Evolutionary conservation across 169 alveolate species (phyloP), one percentile per base, ranked within the genome.

Genomic region (Fabrea salina): DNA sequence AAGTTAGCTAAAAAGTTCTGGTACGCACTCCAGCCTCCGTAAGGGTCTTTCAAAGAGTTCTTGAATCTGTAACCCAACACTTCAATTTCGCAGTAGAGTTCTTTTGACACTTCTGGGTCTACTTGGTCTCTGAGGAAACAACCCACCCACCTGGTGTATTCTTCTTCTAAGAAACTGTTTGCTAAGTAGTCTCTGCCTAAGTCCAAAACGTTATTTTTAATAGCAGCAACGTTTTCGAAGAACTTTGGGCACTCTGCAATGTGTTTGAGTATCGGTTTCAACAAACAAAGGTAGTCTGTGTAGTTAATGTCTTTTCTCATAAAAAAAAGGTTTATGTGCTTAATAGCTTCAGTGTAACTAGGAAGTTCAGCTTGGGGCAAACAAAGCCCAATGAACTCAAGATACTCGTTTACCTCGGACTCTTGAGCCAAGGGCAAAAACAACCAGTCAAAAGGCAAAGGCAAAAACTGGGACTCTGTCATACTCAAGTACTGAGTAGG

Each of bases 381-480:
- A 51, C 19, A 51, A 51, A 22, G 19, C 59, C 19, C 19, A 22
- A 51, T 51, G 27, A 51, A 51, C 59, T 2, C 7, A 11, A 51
- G 27, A 5, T 51, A 51, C 19, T 51, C 27, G 0, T 51, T 33
- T 3, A 51, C 43, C 5, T 32, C n/a, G 5, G 0, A 8, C 41
- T 64, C 75, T 64, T 51, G 41, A 7, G 16, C 33, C 54, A 64
- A 35, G 0, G 75, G 54, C 4, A 40, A 19, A 40, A 32, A 64
- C 19, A 16, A 37, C 75, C 75, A 64, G 50, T 64, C 32, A 33
- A 64, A 64, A 64, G 75, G 75, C 6, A 64, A 5, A 40, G 75
- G 75, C 13, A 64, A 64, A 64, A 22, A 64, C 19, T 19, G 54
- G 54, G 27, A 39, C 41, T 64, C 75, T 4, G 35, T 40, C 13